Evolutionary conservation across 768 basidiomycete genomes (phyloP).

Genomic region (Boletus vinaceobasis): DNA sequence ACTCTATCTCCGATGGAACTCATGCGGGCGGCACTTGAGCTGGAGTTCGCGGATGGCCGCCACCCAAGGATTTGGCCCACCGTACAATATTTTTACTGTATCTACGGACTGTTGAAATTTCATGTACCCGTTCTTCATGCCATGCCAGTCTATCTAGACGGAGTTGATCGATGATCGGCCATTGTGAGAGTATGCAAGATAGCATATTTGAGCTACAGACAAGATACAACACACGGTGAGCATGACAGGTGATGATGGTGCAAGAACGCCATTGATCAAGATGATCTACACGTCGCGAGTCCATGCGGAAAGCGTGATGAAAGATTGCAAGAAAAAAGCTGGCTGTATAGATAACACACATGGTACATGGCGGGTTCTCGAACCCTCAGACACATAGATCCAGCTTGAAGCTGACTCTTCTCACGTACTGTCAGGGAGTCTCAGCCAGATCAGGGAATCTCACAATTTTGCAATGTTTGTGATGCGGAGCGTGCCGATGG

Average conservation of each 20-base stretch:
- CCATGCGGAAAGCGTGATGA: not conserved
- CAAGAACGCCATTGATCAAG: not conserved
- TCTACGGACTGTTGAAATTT: not conserved
- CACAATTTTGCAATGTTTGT: not conserved
- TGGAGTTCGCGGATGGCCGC: not conserved
- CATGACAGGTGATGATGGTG: not conserved
- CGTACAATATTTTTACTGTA: not conserved
- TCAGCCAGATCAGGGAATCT: not conserved
- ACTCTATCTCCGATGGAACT: not conserved
- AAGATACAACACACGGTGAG: not conserved
- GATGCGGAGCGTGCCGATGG: not conserved
- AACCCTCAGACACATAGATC: constrained; percentile 32
- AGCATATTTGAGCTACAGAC: not conserved
- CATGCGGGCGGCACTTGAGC: not conserved
- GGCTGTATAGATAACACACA: not conserved
- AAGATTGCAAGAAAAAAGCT: not conserved
- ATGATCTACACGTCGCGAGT: not conserved
- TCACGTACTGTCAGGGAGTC: not conserved
- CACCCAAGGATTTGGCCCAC: not conserved
- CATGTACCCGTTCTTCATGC: not conserved
- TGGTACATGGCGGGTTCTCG: not conserved
- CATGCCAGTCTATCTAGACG: not conserved
- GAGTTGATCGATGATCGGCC: not conserved
- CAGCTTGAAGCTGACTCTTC: constrained; percentile 28
- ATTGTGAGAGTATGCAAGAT: not conserved